Percentiles rank a stretch among this genome's conserved stretches.
Evolutionary conservation across 768 basidiomycete genomes (phyloP).

Genomic region (Chalciporus sphaerocephalus): DNA sequence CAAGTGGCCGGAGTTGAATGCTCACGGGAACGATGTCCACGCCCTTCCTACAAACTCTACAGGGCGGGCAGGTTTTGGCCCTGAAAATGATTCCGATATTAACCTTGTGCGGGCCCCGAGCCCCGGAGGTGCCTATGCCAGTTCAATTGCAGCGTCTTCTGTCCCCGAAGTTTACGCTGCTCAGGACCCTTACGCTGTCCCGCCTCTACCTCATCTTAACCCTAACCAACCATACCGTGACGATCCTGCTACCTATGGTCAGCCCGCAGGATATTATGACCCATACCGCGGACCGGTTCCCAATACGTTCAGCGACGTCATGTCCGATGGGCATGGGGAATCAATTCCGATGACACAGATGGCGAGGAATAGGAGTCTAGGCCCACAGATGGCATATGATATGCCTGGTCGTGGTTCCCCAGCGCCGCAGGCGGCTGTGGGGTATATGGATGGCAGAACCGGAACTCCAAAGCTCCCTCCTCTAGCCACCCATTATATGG

Average conservation of each 20-base stretch:
- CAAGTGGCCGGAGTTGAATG: slow-evolving; percentile 87
- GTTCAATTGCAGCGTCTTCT: slow-evolving; percentile 43
- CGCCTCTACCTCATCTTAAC: slow-evolving; percentile 76
- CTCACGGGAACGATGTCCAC: slow-evolving; percentile 53
- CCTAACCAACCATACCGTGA: slow-evolving; percentile 74
- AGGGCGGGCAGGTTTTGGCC: slow-evolving; percentile 62
- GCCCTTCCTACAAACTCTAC: slow-evolving; percentile 67
- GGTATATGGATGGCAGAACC: slow-evolving; percentile 32
- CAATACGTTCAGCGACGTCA: slow-evolving; percentile 49
- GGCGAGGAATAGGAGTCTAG: slow-evolving; percentile 38
- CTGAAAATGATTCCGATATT: slow-evolving; percentile 57
- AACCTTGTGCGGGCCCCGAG: slow-evolving; percentile 51
- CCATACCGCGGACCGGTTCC: slow-evolving; percentile 79
- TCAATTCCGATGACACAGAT: slow-evolving; percentile 76
- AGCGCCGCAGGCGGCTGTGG: slow-evolving; percentile 39
- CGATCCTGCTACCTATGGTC: slow-evolving; percentile 48
- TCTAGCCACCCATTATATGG: slow-evolving; percentile 35
- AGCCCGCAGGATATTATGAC: slow-evolving; percentile 58
- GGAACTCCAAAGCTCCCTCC: slow-evolving; percentile 39
- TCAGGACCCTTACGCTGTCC: slow-evolving; percentile 75
- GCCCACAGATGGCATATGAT: slow-evolving; percentile 39
- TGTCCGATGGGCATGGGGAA: slow-evolving; percentile 40
- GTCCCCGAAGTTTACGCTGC: slow-evolving; percentile 37
- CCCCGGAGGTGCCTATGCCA: slow-evolving; percentile 43
- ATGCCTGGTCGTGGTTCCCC: slow-evolving; percentile 36